Conservation (phyloP, 176 grass and related monocot genomes). For the Eleusine indica region DNA sequence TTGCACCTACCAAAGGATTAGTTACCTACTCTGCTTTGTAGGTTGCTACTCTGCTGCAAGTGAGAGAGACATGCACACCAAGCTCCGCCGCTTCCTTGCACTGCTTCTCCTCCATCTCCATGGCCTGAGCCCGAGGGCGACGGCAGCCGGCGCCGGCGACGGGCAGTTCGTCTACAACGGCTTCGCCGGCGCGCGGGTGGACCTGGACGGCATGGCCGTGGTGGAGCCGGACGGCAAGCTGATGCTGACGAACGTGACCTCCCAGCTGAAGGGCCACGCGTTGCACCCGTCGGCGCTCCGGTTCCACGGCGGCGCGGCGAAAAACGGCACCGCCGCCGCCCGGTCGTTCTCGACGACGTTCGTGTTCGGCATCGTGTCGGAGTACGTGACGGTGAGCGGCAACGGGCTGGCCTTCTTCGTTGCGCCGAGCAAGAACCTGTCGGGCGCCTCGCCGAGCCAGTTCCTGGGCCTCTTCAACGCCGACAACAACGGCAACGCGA, state of each 20-base stretch:
- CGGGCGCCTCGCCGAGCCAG: conserved; percentile 35
- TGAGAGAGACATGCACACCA: too few relatives aligned
- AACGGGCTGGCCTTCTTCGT: conserved; percentile 49
- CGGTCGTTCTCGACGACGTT: conserved; percentile 44
- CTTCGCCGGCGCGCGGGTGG: conserved; percentile 3
- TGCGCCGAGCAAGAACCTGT: conserved; percentile 36
- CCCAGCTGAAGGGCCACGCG: conserved; percentile 44
- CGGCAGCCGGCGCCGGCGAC: too few relatives aligned
- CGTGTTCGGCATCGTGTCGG: conserved; percentile 41
- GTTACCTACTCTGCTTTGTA: too few relatives aligned
- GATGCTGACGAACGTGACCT: conserved; percentile 48
- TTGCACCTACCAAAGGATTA: too few relatives aligned
- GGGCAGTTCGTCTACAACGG: too few relatives aligned
- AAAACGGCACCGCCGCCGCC: too few relatives aligned
- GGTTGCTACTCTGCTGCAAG: too few relatives aligned
- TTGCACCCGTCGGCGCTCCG: conserved; percentile 35
- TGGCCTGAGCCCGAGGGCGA: too few relatives aligned
- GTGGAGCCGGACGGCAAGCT: conserved; percentile 39
- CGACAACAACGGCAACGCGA: conserved; percentile 43
- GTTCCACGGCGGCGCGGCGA: conserved; percentile 5
- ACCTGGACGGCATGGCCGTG: conserved; percentile 46
- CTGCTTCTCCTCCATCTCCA: too few relatives aligned
- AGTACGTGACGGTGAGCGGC: conserved; percentile 42
- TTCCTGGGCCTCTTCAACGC: conserved; percentile 46
- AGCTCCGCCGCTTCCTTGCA: too few relatives aligned